Evolutionary conservation across 2,329 filamentous ascomycete species (phyloP).

Genomic region (Penicillium sp.): DNA sequence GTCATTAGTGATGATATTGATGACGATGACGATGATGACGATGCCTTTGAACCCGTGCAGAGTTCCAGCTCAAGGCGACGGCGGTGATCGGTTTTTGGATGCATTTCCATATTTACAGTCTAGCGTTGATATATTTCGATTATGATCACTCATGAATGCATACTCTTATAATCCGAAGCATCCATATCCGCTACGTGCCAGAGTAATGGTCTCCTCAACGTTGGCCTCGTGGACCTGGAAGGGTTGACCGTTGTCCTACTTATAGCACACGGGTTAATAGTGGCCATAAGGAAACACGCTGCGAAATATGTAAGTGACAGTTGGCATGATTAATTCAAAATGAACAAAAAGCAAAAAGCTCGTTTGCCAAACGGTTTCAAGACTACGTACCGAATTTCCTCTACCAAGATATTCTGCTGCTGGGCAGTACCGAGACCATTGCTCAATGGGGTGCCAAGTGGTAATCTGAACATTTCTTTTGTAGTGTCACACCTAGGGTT

Average conservation of each 20-base stretch:
- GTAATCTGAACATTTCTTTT: not conserved
- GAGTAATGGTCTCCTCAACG: not conserved
- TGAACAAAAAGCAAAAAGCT: no score
- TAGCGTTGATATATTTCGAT: not conserved
- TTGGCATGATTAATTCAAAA: no score
- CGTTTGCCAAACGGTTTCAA: no score
- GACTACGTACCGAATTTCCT: no score
- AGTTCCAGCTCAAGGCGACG: conserved; percentile 21
- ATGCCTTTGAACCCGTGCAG: conserved; percentile 45
- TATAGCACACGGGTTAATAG: no score
- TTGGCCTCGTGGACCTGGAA: not conserved
- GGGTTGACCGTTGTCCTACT: not conserved
- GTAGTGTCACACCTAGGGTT: not conserved
- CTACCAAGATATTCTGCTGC: no score
- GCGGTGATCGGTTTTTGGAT: conserved; percentile 16
- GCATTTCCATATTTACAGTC: not conserved
- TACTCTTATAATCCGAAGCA: not conserved
- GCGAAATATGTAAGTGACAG: no score
- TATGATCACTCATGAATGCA: not conserved
- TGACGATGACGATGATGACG: conserved; percentile 39
- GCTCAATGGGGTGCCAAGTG: no score
- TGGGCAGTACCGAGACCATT: no score
- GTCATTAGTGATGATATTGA: conserved; percentile 40
- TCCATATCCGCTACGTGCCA: not conserved
- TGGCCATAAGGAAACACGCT: no score